Base-by-base conservation (phyloP, 306 rosid species). In the Quercus agrifolia region DNA sequence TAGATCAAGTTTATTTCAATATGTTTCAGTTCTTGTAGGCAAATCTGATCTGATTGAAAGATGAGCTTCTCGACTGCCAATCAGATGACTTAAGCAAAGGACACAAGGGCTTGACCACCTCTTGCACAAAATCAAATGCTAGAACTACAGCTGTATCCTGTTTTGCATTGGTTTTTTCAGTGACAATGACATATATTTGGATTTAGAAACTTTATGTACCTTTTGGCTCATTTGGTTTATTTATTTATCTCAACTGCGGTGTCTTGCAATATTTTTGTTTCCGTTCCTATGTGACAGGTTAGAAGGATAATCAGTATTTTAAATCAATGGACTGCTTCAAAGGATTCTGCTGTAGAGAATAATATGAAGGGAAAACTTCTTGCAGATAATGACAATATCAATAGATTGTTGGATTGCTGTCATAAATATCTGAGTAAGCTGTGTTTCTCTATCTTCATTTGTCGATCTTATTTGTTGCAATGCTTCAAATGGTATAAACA, bases 61-160 rank as follows among this genome's bases (percentile, higher is more conserved):
- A 94, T 73, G 97, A 91, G 80, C 97, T 92, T 85, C 90, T 94
- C 23, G 90, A 90, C 79, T 76, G 56, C 49, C 89, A 80, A 78
- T 64, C 80, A 64, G 85, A 49, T 71, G 82, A 77, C 79, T 80
- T 84, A 31, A 57, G 84, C 41, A 66, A 80, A 76, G 86, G 76
- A 57, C 82, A 77, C 21, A 78, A 82, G 73, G 81, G 31, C 56
- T 71, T 58, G 76, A 59, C 68, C 71, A 57, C 78, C 72, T 30
- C 85, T 64, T 77, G 85, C 70, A 54, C 74, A 71, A 79, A 80
- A 74, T 77, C 83, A 19, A 86, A 76, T 80, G 87, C 99, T 86
- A 87, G 85, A 81, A 83, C 78, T 44, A 78, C 86, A 86, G 88
- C 94, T 44, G 99, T 95, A 95, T 95, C 99, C 99, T 91, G 59